Evolutionary conservation across 2,329 filamentous ascomycete genomes (phyloP), one percentile per base, ranked within the genome.

Genomic region (Aspergillus sp.): DNA sequence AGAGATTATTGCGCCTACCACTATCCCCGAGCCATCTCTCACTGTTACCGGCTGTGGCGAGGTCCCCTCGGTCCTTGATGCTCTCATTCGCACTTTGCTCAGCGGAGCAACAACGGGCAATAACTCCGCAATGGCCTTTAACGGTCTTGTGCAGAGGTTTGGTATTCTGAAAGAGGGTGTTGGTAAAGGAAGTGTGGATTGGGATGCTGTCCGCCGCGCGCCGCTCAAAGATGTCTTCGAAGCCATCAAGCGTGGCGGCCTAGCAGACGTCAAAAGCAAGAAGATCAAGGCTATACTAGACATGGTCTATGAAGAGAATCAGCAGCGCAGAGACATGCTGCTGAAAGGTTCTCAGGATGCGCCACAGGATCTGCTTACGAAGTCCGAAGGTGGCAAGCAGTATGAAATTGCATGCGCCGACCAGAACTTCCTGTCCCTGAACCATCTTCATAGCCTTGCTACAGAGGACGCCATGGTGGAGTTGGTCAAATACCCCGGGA

Each of bases 241-340:
- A 54, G 85, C 89, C 0, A 92, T 95, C 69, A 87, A 86, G 66
- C 76, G 79, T 7, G 91, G 90, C 9, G 92, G 92, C 0, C 79
- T 93, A 2, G 89, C 87, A 2, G 83, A 85, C n/a, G 81, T 82
- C 15, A 95, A 93, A 75, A 88, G 86, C 61, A 87, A 84, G 55
- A 82, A 88, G 65, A 91, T 96, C 69, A 92, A 93, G 72, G 76
- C 78, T 15, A 91, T 91, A 38, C 80, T 96, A 8, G 85, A 91
- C 55, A 86, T 87, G 74, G 89, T 92, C 0, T 87, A 89, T 69
- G 79, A 86, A 48, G 87, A 91, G 66, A 91, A 91, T 39, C 80
- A 85, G 66, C 76, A 78, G n/a, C 82, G 85, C 10, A 81, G 80
- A 19, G 75, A 83, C 19, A 81, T 80, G 0, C 79, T 87, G 21